Evolutionary conservation across 257 asterid genomes (phyloP).

Genomic region (Fraxinus cuspidata): DNA sequence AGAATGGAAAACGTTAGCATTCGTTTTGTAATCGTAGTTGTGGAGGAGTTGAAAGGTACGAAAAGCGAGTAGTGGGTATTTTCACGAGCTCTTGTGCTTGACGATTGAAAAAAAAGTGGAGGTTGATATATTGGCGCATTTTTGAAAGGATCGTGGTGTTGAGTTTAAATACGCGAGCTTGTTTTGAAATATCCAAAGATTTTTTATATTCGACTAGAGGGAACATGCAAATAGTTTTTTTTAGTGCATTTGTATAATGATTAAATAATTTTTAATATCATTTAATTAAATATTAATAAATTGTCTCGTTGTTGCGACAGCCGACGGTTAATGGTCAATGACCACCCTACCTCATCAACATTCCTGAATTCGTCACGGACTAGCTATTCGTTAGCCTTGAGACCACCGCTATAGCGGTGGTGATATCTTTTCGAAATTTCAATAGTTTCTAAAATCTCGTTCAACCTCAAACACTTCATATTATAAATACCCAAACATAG

Average conservation of each 20-base stretch:
- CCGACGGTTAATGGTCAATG: too few relatives aligned
- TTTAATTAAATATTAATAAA: too few relatives aligned
- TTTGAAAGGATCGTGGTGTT: conserved; percentile 72
- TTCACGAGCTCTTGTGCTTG: conserved; percentile 82
- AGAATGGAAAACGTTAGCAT: conserved; percentile 42
- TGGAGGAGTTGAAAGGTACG: conserved; percentile 76
- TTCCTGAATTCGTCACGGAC: too few relatives aligned
- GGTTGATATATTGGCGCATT: conserved; percentile 76
- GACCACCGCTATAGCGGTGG: too few relatives aligned
- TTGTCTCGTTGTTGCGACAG: too few relatives aligned
- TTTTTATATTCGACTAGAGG: conserved; percentile 73
- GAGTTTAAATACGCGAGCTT: conserved; percentile 82
- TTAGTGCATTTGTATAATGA: conserved; percentile 26
- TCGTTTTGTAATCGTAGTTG: conserved; percentile 21
- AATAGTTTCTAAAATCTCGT: too few relatives aligned
- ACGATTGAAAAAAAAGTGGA: conserved; percentile 82
- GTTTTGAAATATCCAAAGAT: conserved; percentile 83
- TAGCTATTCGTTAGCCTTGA: too few relatives aligned
- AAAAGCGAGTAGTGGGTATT: conserved; percentile 78
- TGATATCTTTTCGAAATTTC: too few relatives aligned
- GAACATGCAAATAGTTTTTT: conserved; percentile 52
- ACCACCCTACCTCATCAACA: too few relatives aligned
- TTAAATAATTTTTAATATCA: too few relatives aligned
- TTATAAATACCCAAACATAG: too few relatives aligned
- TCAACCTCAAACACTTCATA: too few relatives aligned